Base-by-base conservation (phyloP, 352 stramenopile species). In the Blastocystis sp. region DNA sequence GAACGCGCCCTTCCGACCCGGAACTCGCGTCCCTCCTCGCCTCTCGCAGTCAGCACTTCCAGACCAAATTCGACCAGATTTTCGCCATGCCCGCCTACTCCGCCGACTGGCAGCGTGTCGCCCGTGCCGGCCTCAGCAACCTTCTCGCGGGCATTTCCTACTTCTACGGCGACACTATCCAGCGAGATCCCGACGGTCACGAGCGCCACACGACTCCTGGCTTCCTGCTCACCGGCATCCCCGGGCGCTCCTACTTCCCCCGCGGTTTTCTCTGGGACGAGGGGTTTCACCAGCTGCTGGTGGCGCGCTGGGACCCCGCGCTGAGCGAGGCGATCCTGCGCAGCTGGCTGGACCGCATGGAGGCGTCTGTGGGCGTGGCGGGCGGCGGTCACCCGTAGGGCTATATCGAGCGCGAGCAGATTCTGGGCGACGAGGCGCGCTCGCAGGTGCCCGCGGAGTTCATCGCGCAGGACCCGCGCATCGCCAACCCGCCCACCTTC, bases 241-340 rank as follows among this genome's bases (percentile, higher is more conserved):
- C 95, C n/a, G 97, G 93, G 24, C 91, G 95, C 10, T 96, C 93
- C 54, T 96, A 97, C 89, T 98, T 98, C 89, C 95, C 95, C 11
- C 91, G 95, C 28, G 95, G 95, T 0, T 98, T 98, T 66, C 68
- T 97, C 0, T 98, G 95, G 95, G 95, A 98, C 81, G 95, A 98
- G 93, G 94, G 95, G 17, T 98, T 98, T 89, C 95, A 98, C 87
- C 93, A 96, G 90, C 90, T 97, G 19, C 90, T 95, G 2, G 91
- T 97, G 59, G 90, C 87, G 2, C 79, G 91, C 1, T 97, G 95
- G 88, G 93, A 97, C 87, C 74, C 89, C 4, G 81, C 77, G 11
- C 92, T 96, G 60, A 92, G 92, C 7, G 90, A 90, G 19, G 92
- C 97, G 76, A 91, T 96, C 28, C 90, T 98, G 21, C 90, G 91